Percentiles rank a stretch among this genome's conserved stretches.
phyloP scores from a whole-genome alignment of 2,329 filamentous ascomycete species.

The Colletotrichum camelliae region DNA sequence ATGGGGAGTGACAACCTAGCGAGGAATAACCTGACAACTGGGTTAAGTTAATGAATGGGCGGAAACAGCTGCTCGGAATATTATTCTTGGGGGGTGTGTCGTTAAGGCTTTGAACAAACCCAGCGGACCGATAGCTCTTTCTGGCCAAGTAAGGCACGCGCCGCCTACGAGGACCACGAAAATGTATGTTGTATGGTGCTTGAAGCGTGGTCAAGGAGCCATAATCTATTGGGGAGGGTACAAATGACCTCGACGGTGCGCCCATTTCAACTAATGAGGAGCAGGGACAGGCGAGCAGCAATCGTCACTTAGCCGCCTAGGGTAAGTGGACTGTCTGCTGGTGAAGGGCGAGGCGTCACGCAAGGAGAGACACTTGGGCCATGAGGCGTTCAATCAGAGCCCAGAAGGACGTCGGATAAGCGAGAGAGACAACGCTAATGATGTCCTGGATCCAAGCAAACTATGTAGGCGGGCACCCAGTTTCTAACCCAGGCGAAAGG shows the following conservation, averaged over 20 bases:
- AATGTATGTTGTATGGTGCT: constrained; percentile 12
- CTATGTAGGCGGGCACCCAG: not conserved
- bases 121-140: not conserved
- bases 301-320: not conserved
- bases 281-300: not conserved
- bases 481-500: not conserved
- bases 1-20: not conserved
- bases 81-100: not conserved
- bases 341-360: constrained; percentile 8
- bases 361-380: not conserved
- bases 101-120: not conserved
- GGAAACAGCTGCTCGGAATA: not conserved
- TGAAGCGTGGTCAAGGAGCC: constrained; percentile 31
- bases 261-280: not conserved
- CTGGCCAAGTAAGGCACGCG: not conserved
- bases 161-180: not conserved
- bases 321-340: not conserved
- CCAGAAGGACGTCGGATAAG: not conserved
- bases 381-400: not conserved
- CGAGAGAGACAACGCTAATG: constrained; percentile 6
- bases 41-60: not conserved
- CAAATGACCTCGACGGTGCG: not conserved
- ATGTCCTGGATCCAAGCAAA: not conserved
- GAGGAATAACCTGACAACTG: not conserved
- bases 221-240: not conserved